These are phyloP conservation scores for Mrakia blollopis DNA, from an alignment of 768 basidiomycete genomes.

Conservation along the genomic window DNA sequence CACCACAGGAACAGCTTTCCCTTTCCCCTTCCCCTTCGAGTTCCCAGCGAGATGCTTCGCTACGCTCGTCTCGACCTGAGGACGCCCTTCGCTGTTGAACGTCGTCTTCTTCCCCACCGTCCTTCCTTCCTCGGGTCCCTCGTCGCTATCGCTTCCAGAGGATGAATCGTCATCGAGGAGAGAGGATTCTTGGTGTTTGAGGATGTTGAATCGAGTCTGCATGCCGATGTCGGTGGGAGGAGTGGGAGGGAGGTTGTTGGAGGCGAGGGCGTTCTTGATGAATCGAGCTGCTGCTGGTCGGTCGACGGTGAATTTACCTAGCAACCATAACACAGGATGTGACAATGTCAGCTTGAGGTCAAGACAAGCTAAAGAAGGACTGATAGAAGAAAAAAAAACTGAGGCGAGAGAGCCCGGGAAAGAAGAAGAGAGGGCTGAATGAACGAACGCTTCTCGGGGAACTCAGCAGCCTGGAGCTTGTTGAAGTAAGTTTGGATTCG, in stretches of 20 bases:
- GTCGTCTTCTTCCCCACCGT: constrained; percentile 7
- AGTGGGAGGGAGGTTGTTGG: background rate
- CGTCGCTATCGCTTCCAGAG: constrained; percentile 4
- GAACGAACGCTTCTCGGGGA: constrained; percentile 39
- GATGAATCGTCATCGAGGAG: background rate
- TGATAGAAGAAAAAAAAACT: background rate
- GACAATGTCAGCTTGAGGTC: background rate
- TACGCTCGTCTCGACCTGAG: background rate
- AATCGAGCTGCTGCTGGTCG: constrained; percentile 26
- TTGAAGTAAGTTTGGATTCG: constrained; percentile 42
- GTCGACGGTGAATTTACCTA: constrained; percentile 26
- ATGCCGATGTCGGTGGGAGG: constrained; percentile 27
- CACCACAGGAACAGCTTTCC: background rate
- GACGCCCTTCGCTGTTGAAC: background rate
- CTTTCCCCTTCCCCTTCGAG: constrained; percentile 26
- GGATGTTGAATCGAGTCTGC: constrained; percentile 32
- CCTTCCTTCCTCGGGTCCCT: background rate
- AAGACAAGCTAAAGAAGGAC: background rate
- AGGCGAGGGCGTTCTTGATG: constrained; percentile 28
- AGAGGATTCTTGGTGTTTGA: constrained; percentile 25
- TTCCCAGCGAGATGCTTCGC: background rate
- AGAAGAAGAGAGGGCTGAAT: too few relatives aligned
- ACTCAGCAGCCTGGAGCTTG: constrained; percentile 41
- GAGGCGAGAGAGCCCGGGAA: background rate
- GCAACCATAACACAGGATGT: too few relatives aligned